Evolutionary conservation across 306 rosid genomes (phyloP), one percentile per base, ranked within the genome.

Genomic region (Hippophae gyantsensis): DNA sequence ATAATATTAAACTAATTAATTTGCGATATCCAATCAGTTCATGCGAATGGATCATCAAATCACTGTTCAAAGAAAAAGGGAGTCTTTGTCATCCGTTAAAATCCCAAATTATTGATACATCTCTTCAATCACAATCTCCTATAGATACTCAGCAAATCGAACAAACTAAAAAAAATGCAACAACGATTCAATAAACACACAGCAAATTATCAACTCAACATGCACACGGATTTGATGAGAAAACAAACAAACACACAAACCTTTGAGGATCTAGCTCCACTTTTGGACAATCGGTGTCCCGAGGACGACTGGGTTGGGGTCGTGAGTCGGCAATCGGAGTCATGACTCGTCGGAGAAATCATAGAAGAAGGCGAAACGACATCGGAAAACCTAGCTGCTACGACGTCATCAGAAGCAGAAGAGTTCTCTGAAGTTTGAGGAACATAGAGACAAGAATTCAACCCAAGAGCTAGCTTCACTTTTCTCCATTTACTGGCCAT

Each of bases 401-500:
- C 68, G 26, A 64, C 52, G 52, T 43, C 61, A 62, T 23, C 65
- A 6, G 89, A 57, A 0, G 81, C 18, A 1, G 85, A 14, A 6
- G 87, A 63, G 62, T 73, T 85, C 26, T 84, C 89, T 0, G 51
- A 6, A 12, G 85, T 69, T 48, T 45, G 73, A 5, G 93, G 94
- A 69, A 72, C 68, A 51, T 74, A 79, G 43, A 85, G 64, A 40
- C 92, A 81, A 27, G 68, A 61, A 45, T 84, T 80, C 43, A 78
- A 8, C 8, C 95, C 96, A 11, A 90, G 71, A 62, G 95, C 87
- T 42, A 81, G 74, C 78, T 90, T 87, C 56, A 87, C 63, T 76
- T 85, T 87, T 68, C 82, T 80, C 98, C 98, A 90, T 67, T 75
- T 87, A 78, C 79, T 83, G 55, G 69, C 92, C 98, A 87, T 85